Base-by-base conservation (phyloP, 805 yeast species). In the Schwanniomyces yamadae region DNA sequence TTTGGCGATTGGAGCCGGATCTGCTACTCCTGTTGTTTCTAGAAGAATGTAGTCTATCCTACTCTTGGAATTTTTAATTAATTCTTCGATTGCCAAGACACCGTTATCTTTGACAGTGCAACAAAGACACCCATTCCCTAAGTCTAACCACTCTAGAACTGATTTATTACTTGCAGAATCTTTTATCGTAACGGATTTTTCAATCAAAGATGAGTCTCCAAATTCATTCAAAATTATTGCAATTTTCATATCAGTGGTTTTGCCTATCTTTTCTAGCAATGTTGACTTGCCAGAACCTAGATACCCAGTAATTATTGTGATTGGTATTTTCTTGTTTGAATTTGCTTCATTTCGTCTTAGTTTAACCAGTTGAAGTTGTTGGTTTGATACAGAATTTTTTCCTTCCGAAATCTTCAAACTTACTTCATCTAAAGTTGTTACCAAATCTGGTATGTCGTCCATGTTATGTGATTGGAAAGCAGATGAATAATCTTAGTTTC, bases 21-120 rank as follows among this genome's bases (percentile, higher is more conserved):
- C 98, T 0, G 99, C 99, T 11, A 93, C 73, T 0, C 99, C 99
- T 0, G 96, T 88, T 0, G 99, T 93, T 55, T 93, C 99, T 35
- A 93, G 65, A 16, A 93, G 57, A n/a, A 93, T 89, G 54, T 91
- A 84, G 59, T 93, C 99, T 34, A 91, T 89, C 34, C 74, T 73
- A 21, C 78, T 82, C 5, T 81, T 82, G 21, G 82, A 74, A 34
- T 80, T 74, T 20, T 79, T 82, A 41, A 91, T 80, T 48, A 93
- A 73, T 39, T 86, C 77, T 57, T 93, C 99, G 36, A 93, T 89
- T 0, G 99, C 99, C 27, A 84, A 73, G 1, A 93, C 97, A 4
- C 99, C 99, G 37, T 82, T 84, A 57, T 90, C 97, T 55, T 88
- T 89, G 22, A 95, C 95, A 0, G 98, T 86, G 54, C 99, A 93